Evolutionary conservation across 768 basidiomycete genomes (phyloP), one percentile per base, ranked within the genome.

Genomic region (Hortiboletus flavorubellus): DNA sequence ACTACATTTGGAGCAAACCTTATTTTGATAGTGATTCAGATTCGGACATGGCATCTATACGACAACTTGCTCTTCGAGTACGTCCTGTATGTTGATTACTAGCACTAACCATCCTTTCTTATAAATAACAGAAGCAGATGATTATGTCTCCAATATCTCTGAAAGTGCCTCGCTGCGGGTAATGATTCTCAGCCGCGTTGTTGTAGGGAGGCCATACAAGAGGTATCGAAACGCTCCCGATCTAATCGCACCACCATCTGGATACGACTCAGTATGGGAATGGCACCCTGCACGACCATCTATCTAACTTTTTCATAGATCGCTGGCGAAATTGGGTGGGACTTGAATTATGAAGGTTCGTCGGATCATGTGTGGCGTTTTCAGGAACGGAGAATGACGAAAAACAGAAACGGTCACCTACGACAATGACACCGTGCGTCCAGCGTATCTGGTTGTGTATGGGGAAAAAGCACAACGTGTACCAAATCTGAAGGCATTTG

Each of bases 31-130:
- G 18, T 8, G 23, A 9, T 34, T 41, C 59, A 83, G 85, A 56
- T 87, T 88, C 65, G 86, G 86, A n/a, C 75, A 74, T 7, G 86
- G 86, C 4, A 86, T 88, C 41, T 88, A 87, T 64, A 83, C 82
- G 2, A 84, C 83, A 14, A 64, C 79, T 3, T 85, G 84, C 64
- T 85, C 85, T 14, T 86, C 85, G 7, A 87, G 85, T 86, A 60
- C 46, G 78, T 71, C 18, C 42, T 18, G 41, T 45, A 18, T 23
- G 5, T 35, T 35, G 30, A 37, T 44, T 29, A 9, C 15, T 26
- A 14, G 0, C 14, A 11, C 35, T 0, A 4, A 37, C 16, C 9
- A 16, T 46, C 12, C 18, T 54, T 39, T 8, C 53, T 66, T 12
- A 66, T 35, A 11, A 45, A 54, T 21, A 43, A 42, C 59, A 87